Evolutionary conservation across 257 asterid genomes (phyloP), one percentile per base, ranked within the genome.

Genomic region (Lantana camara): DNA sequence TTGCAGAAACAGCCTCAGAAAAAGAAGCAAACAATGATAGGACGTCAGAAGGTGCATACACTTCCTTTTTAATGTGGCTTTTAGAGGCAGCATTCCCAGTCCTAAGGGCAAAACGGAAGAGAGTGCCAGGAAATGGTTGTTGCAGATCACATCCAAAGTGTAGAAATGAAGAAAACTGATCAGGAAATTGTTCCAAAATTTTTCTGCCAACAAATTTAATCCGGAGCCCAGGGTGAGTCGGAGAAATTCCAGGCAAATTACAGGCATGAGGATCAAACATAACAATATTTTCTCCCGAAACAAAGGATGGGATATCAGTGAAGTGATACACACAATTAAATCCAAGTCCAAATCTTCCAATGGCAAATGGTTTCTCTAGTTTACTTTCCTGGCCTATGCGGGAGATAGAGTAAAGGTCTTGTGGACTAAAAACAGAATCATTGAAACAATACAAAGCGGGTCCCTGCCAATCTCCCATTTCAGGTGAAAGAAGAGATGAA

Each of bases 391-490:
- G 98, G 80, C 98, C 98, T 72, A 92, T 87, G 69, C 98, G 95
- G 57, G 98, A 92, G 69, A 92, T 85, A 52, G 98, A 95, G 77
- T 92, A 92, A 46, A 92, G 82, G 86, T 92, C 98, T 75, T 92
- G 98, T 44, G 98, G 79, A 75, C 86, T 92, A 71, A 92, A 92
- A 76, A 92, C 85, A 68, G 98, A 92, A 75, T 92, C 96, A 42
- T 92, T 92, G 74, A 87, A 89, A 81, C 98, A 92, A 78, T 92
- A 92, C 79, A 92, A 77, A 71, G 97, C 97, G 54, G 98, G 98
- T 48, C 98, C 98, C 74, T 92, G 98, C 98, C 98, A 92, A 69
- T 92, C 96, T 51, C 96, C 95, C 98, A 92, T 92, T 79, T 92
- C 98, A 63, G 96, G 98, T 58, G 98, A 89, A 61, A 92, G 97